Conservation (phyloP, 2,329 filamentous ascomycete species). For the Colletotrichum incanum region DNA sequence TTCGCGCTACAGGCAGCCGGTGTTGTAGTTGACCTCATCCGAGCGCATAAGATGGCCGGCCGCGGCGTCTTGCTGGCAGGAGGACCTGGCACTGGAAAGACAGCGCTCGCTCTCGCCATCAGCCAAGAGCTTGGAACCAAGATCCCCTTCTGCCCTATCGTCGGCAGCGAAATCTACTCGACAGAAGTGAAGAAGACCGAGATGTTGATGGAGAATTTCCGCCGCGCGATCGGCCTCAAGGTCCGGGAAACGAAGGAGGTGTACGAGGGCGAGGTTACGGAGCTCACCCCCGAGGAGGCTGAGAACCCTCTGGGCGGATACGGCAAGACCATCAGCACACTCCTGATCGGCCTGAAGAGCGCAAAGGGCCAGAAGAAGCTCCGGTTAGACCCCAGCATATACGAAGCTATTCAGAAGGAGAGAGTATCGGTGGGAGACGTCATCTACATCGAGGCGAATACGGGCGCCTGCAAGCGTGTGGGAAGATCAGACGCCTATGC, state of each 20-base stretch:
- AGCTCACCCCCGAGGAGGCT: slow-evolving; percentile 96
- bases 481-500: slow-evolving; percentile 97
- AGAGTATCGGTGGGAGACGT: slow-evolving; percentile 96
- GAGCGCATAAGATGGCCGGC: slow-evolving; percentile 97
- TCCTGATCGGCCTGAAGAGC: slow-evolving; percentile 95
- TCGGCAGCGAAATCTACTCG: slow-evolving; percentile 97
- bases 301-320: slow-evolving; percentile 98
- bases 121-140: slow-evolving; percentile 98
- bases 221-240: slow-evolving; percentile 94
- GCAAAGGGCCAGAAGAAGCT: slow-evolving; percentile 98
- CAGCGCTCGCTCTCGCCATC: slow-evolving; percentile 93
- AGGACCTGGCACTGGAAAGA: slow-evolving; percentile 97
- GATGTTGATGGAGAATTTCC: slow-evolving; percentile 99
- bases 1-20: slow-evolving; percentile 80
- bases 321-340: slow-evolving; percentile 96
- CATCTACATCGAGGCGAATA: slow-evolving; percentile 99
- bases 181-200: slow-evolving; percentile 99
- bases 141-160: slow-evolving; percentile 98
- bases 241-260: slow-evolving; percentile 99
- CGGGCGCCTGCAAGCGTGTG: slow-evolving; percentile 96
- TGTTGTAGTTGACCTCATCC: slow-evolving; percentile 95
- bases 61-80: slow-evolving; percentile 94
- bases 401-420: slow-evolving; percentile 99
- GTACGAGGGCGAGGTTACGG: slow-evolving; percentile 98
- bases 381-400: slow-evolving; percentile 96